Evolutionary conservation across 176 grass and related monocot species (phyloP).

Genomic region (Pontederia paniculata): DNA sequence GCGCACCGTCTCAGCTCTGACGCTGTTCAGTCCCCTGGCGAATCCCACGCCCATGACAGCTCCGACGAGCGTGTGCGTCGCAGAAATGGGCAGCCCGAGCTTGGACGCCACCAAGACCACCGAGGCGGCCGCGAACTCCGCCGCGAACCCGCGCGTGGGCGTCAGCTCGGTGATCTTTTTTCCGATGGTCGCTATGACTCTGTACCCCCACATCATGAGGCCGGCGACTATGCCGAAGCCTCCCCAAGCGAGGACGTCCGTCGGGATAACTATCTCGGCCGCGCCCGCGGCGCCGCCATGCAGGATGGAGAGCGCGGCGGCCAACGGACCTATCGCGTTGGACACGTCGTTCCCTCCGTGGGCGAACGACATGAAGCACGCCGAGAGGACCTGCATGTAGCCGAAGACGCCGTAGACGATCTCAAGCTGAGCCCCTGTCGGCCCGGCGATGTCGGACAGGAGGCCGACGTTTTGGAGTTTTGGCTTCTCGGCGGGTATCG

Average conservation of each 20-base stretch:
- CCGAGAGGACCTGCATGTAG: conserved; percentile 93
- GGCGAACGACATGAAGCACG: conserved; percentile 99
- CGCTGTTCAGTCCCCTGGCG: conserved; percentile 73
- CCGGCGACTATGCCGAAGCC: conserved; percentile 96
- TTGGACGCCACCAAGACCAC: conserved; percentile 90
- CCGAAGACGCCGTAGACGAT: conserved; percentile 91
- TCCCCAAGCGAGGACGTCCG: conserved; percentile 83
- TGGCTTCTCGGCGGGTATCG: conserved; percentile 20
- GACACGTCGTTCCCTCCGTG: conserved; percentile 96
- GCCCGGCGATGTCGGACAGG: conserved; percentile 57
- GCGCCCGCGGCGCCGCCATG: conserved; percentile 38
- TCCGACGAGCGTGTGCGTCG: conserved; percentile 90
- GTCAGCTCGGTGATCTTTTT: conserved; percentile 96
- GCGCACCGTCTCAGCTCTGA: conserved; percentile 70
- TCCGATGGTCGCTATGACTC: conserved; percentile 92
- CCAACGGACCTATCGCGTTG: conserved; percentile 84
- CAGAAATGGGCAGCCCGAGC: conserved; percentile 77
- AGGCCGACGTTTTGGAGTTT: conserved; percentile 44
- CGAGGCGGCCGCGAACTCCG: conserved; percentile 90
- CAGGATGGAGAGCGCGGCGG: conserved; percentile 78
- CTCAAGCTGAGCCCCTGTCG: conserved; percentile 78
- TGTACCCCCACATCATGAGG: conserved; percentile 85
- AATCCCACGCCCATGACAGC: conserved; percentile 98
- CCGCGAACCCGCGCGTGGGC: conserved; percentile 81
- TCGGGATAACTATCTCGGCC: conserved; percentile 86